Evolutionary conservation across 306 rosid genomes (phyloP).

Genomic region (Luffa acutangula): DNA sequence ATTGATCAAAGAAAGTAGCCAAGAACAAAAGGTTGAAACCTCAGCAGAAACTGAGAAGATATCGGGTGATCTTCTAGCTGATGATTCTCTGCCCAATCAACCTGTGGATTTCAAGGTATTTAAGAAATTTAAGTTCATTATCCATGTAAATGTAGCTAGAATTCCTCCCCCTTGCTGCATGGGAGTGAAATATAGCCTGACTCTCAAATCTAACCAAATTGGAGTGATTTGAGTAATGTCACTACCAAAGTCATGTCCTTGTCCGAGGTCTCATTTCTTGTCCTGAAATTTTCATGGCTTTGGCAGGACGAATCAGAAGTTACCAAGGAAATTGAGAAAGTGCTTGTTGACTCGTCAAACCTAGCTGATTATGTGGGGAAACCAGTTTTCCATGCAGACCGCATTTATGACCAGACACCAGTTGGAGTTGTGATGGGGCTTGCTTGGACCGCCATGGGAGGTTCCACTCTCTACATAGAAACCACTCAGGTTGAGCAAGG

Average conservation of each 20-base stretch:
- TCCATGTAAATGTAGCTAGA: neutral
- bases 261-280: neutral
- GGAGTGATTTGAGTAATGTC: neutral
- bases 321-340: conserved; percentile 31
- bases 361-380: conserved; percentile 76
- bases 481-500: conserved; percentile 72
- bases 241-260: neutral
- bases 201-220: neutral
- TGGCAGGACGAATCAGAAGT: conserved; percentile 43
- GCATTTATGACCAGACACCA: conserved; percentile 80
- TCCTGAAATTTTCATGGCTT: conserved; percentile 8
- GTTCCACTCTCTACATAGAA: conserved; percentile 90
- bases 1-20: conserved; percentile 20
- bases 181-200: neutral
- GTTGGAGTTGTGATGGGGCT: conserved; percentile 97
- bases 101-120: conserved; percentile 43
- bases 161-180: neutral
- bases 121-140: neutral
- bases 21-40: conserved; percentile 26
- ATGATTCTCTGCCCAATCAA: conserved; percentile 27
- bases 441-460: conserved; percentile 99
- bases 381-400: conserved; percentile 97
- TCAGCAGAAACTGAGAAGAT: conserved; percentile 16
- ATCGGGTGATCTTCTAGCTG: conserved; percentile 23
- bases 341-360: conserved; percentile 46